A percentile compares a stretch with the other conserved stretches of the same genome.
Conservation (phyloP, 345 rosid species). For the Nasturtium officinale region DNA sequence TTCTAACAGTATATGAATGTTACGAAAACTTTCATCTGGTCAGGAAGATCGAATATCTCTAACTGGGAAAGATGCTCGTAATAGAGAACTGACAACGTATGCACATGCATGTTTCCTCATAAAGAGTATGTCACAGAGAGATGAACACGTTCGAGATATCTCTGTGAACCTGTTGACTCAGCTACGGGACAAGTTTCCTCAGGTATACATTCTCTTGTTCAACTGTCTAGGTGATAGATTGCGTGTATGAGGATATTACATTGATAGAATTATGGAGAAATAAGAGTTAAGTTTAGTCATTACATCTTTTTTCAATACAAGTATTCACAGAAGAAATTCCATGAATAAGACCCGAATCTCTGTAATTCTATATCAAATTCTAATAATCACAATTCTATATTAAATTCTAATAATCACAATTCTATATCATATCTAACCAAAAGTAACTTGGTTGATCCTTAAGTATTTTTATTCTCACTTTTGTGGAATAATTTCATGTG, state of each 20-base stretch:
- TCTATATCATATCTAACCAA: neutral
- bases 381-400: neutral
- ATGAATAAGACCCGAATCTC: slow-evolving; percentile 20
- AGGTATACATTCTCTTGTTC: slow-evolving; percentile 48
- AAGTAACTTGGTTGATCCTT: slow-evolving; percentile 6
- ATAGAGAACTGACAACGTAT: slow-evolving; percentile 77
- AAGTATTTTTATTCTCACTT: slow-evolving; percentile 7
- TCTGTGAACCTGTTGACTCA: slow-evolving; percentile 83
- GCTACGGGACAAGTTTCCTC: slow-evolving; percentile 96
- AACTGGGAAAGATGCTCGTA: slow-evolving; percentile 76
- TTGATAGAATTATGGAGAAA: neutral
- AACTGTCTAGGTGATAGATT: slow-evolving; percentile 13
- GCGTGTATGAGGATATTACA: slow-evolving; percentile 1
- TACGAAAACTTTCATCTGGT: slow-evolving; percentile 36
- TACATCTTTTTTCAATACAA: neutral
- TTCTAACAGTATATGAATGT: slow-evolving; percentile 27
- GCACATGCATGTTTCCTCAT: slow-evolving; percentile 93
- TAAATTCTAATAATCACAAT: neutral
- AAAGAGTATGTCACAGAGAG: slow-evolving; percentile 94
- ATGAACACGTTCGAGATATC: slow-evolving; percentile 87
- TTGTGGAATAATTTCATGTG: slow-evolving; percentile 9
- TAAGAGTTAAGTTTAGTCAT: slow-evolving; percentile 15
- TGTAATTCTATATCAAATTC: neutral
- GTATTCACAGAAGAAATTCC: slow-evolving; percentile 12
- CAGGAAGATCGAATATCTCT: slow-evolving; percentile 89